Evolutionary conservation across 2,329 filamentous ascomycete species (phyloP), one percentile per base, ranked within the genome.

Genomic region (Tolypocladium sp.): DNA sequence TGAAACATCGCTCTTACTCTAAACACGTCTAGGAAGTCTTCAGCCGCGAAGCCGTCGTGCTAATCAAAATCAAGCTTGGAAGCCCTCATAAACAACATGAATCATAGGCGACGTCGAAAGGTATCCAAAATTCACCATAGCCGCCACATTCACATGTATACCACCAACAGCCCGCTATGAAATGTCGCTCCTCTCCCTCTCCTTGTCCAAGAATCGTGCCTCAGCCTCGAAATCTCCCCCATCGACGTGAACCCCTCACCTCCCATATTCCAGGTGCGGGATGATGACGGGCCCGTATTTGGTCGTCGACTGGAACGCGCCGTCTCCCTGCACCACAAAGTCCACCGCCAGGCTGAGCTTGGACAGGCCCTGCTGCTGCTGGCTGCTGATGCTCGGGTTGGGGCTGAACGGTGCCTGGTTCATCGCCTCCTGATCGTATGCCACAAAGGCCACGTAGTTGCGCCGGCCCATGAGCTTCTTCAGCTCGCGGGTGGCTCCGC

Each of bases 231-330:
- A n/a, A 35, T 4, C 30, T 20, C 49, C 20, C 30, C 20, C 30
- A 9, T 27, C 22, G 9, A 4, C 8, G 8, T 6, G 49, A 40
- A 13, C 9, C 25, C 27, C 46, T 66, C 62, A 72, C 57, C 70
- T 74, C 25, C 89, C 89, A 76, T 86, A 88, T 72, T 92, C 90
- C 63, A 93, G 74, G 74, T 88, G 92, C 44, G 94, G 94, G 66
- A 99, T 87, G 74, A 97, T 92, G 20, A 99, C 94, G 13, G 94
- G 94, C 0, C 94, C 94, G 72, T 96, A 99, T 77, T 99, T 99
- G 65, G 94, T 92, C 55, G 94, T 91, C 64, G 83, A 82, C 44
- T 85, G 89, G 73, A 89, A 93, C 1, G 85, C 83, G 1, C 90
- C 89, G 66, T 97, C 93, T 1, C 90, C 92, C 74, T 99, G 94